Percentiles rank a stretch among this genome's conserved stretches.
phyloP scores from a whole-genome alignment of 2,329 filamentous ascomycete genomes.

The Cladosporium sp. region DNA sequence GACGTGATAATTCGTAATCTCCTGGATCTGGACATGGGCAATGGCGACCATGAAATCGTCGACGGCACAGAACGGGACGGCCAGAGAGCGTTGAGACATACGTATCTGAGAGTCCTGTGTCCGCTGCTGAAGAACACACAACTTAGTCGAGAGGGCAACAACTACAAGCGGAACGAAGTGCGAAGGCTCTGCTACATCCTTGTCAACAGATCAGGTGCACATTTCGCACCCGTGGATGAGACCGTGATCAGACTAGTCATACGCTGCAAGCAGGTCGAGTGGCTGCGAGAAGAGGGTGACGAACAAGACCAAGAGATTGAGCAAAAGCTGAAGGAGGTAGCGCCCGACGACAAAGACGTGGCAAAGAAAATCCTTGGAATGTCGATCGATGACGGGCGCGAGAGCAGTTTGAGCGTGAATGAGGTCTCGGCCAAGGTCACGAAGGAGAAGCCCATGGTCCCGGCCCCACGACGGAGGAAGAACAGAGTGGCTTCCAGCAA shows the following conservation, averaged over 20 bases:
- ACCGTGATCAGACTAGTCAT: constrained; percentile 77
- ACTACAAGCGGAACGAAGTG: constrained; percentile 91
- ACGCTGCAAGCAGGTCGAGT: constrained; percentile 58
- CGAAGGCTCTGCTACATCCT: constrained; percentile 74
- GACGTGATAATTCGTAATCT: constrained; percentile 97
- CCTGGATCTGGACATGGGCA: constrained; percentile 89
- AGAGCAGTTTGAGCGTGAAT: constrained; percentile 72
- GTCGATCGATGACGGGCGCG: constrained; percentile 67
- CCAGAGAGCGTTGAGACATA: constrained; percentile 70
- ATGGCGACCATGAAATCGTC: constrained; percentile 36
- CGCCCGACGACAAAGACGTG: constrained; percentile 35
- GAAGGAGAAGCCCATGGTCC: constrained; percentile 78
- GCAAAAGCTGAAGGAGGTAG: constrained; percentile 32
- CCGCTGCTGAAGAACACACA: constrained; percentile 91
- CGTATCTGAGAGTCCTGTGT: constrained; percentile 89
- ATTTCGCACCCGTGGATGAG: constrained; percentile 79
- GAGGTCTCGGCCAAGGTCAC: constrained; percentile 70
- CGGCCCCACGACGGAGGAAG: constrained; percentile 69
- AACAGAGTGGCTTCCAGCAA: constrained; percentile 35
- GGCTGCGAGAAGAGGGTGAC: constrained; percentile 40
- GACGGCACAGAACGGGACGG: constrained; percentile 34
- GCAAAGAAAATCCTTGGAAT: constrained; percentile 67
- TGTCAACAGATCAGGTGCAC: constrained; percentile 48
- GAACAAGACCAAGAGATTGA: constrained; percentile 33
- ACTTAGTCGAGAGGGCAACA: constrained; percentile 72